phyloP scores from a whole-genome alignment of 345 rosid genomes.

The Combretum micranthum region DNA sequence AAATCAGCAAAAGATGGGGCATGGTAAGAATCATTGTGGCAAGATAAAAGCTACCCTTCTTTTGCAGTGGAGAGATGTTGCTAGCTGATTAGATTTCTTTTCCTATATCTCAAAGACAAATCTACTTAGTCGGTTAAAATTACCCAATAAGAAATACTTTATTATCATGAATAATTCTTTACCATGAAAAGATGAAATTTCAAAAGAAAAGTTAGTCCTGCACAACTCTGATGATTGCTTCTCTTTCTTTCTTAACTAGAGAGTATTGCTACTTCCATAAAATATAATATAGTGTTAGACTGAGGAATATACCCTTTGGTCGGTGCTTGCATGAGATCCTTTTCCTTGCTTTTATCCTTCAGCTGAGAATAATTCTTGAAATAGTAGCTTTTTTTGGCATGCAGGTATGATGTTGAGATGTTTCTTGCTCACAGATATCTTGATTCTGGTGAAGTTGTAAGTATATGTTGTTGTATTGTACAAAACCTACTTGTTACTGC shows the following conservation, averaged over 20 bases:
- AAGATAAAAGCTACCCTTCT: background rate
- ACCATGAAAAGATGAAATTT: too few relatives aligned
- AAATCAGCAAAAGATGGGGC: constrained; percentile 68
- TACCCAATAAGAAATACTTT: too few relatives aligned
- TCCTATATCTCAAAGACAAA: too few relatives aligned
- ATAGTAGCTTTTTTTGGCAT: constrained; percentile 1
- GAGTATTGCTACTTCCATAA: constrained; percentile 1
- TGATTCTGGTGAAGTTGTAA: constrained; percentile 52
- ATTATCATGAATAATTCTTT: too few relatives aligned
- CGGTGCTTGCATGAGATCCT: background rate
- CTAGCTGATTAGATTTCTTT: background rate
- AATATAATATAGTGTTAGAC: background rate
- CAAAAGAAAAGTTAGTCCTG: background rate
- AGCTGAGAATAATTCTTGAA: background rate
- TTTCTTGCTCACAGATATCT: constrained; percentile 43
- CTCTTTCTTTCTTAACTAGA: background rate
- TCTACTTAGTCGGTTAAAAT: too few relatives aligned
- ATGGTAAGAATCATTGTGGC: constrained; percentile 31
- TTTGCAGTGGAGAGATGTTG: background rate
- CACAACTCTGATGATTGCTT: background rate
- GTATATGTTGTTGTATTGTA: constrained; percentile 16
- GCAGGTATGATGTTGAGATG: constrained; percentile 63
- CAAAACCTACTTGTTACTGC: background rate
- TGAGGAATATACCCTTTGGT: background rate
- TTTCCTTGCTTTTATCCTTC: background rate